Evolutionary conservation across 345 rosid species (phyloP).

Genomic region (Aethionema arabicum): DNA sequence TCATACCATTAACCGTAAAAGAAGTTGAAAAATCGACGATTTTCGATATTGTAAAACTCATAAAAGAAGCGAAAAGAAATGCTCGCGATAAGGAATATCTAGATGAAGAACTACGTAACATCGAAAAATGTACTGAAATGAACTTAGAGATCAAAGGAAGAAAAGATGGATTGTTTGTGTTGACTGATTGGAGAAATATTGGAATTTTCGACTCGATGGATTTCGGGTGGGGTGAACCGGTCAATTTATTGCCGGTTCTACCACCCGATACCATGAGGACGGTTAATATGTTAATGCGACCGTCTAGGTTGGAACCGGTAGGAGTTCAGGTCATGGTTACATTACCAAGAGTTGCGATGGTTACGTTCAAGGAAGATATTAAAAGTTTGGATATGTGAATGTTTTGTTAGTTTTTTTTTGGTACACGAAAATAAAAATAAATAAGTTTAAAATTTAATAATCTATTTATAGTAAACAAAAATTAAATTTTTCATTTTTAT

Average conservation of each 20-base stretch:
- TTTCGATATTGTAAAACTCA: slow-evolving; percentile 23
- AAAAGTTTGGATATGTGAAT: not conserved
- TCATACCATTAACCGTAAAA: slow-evolving; percentile 12
- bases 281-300: slow-evolving; percentile 19
- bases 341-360: slow-evolving; percentile 25
- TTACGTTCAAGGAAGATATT: slow-evolving; percentile 23
- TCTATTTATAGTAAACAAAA: too few relatives aligned
- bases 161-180: slow-evolving; percentile 13
- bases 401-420: not conserved
- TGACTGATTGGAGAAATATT: slow-evolving; percentile 27
- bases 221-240: slow-evolving; percentile 33
- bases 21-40: slow-evolving; percentile 18
- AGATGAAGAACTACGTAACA: slow-evolving; percentile 18
- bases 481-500: too few relatives aligned
- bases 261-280: slow-evolving; percentile 14
- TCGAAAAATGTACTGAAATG: not conserved
- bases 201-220: slow-evolving; percentile 31
- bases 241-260: slow-evolving; percentile 23
- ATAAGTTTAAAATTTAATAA: not conserved
- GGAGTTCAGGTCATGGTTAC: slow-evolving; percentile 24
- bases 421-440: not conserved
- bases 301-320: slow-evolving; percentile 26
- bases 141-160: not conserved
- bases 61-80: slow-evolving; percentile 27
- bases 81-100: slow-evolving; percentile 18